phyloP scores from a whole-genome alignment of 176 grass and related monocot species.

The Stipa capillata region DNA sequence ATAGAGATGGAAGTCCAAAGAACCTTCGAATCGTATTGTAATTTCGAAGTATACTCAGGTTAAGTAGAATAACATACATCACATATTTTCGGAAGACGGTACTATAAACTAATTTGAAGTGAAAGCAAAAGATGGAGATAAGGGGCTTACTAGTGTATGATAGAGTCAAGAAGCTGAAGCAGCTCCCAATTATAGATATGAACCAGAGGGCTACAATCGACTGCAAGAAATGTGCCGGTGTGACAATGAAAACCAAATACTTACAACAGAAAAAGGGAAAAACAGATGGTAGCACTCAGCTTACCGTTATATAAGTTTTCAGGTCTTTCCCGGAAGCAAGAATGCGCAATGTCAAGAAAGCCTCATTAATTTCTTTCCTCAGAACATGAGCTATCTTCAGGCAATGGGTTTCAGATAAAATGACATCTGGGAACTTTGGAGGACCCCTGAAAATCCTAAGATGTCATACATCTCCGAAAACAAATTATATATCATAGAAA shows the following conservation, averaged over 20 bases:
- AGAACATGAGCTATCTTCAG: conserved; percentile 36
- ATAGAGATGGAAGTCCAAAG: neutral
- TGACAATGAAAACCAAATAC: neutral
- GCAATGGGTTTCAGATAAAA: conserved; percentile 55
- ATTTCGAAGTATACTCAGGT: neutral
- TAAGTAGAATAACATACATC: neutral
- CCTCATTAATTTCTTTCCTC: conserved; percentile 77
- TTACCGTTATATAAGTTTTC: conserved; percentile 56
- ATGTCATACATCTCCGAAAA: neutral
- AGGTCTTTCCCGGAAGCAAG: conserved; percentile 77
- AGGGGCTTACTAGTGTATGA: conserved; percentile 54
- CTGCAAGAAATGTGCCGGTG: conserved; percentile 26
- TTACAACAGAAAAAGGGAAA: neutral
- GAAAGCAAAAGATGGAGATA: neutral
- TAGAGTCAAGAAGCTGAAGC: conserved; percentile 88
- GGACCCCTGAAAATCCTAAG: conserved; percentile 41
- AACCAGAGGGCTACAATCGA: conserved; percentile 59
- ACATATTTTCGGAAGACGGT: neutral
- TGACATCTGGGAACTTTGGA: conserved; percentile 66
- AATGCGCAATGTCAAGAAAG: conserved; percentile 59
- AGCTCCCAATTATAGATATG: conserved; percentile 67
- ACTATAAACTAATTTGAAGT: neutral
- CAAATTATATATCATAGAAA: neutral
- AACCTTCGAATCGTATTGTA: neutral
- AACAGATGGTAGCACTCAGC: neutral